Base-by-base conservation (phyloP, 495 filamentous ascomycete genomes). In the Trichocladium uniseriatum region DNA sequence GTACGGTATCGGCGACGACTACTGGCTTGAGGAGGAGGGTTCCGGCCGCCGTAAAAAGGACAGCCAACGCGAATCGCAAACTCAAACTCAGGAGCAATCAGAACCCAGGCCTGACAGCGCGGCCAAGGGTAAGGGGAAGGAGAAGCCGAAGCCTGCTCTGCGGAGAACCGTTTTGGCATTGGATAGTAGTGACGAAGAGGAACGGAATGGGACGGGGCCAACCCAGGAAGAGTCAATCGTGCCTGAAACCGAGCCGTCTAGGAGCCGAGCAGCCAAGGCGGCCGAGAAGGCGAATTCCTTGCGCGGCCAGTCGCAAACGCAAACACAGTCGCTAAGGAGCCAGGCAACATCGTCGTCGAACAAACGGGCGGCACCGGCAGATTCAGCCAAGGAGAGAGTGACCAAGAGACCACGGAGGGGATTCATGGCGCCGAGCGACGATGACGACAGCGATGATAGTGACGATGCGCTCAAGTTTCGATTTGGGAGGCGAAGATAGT, bases 1-100 rank as follows among this genome's bases (percentile, higher is more conserved):
- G 45, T 89, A 85, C 58, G 89, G 89, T 1, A 81, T 94, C 43
- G 89, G 90, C 0, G 85, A 94, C 34, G 80, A 84, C 34, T 87
- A 89, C 65, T 94, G 86, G 85, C 68, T 82, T 47, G 77, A 79
- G 46, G 65, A 65, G 20, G 67, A 68, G 29, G 38, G 34, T 21
- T 46, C 62, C 16, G 55, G 42, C 35, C 49, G 51, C 13, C 49
- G 55, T 4, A 65, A 57, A 49, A 63, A 58, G 21, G 50, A 62
- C 18, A 64, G 49, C 18, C 60, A 64, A 40, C 52, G 29, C 15
- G 43, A 47, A 11, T 53, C 56, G 15, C 59, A 61, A 45, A 65
- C 34, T 31, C 52, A 43, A 34, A 40, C 20, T 19, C 56, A 47
- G 47, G 36, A 45, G 44, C 45, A 34, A 15, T 40, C 48, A 6